Base-by-base conservation (phyloP, 768 basidiomycete genomes). In the Termitomyces bulborhizus region DNA sequence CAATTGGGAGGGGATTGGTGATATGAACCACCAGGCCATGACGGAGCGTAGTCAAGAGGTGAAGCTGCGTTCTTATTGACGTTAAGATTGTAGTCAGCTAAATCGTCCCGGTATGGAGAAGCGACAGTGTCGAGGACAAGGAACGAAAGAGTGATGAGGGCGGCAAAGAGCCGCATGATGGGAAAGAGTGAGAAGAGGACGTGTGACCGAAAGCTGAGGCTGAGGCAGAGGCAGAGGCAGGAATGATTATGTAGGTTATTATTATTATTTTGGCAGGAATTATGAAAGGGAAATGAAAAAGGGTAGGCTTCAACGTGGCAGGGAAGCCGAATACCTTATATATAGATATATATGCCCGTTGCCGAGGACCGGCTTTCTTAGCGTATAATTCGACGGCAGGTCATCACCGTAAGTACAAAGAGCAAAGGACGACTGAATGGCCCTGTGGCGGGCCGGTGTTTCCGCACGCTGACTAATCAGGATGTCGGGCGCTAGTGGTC, bases 1-100 rank as follows among this genome's bases (percentile, higher is more conserved):
- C 94, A 97, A 69, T 97, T 97, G 13, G 60, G 45, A 0, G 94
- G 94, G 0, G 92, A 94, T 0, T 81, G 77, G 0, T 83, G 88
- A 69, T 95, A 94, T 8, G 79, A 84, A 1, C 72, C 72, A 61
- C 83, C 88, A 2, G 77, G 69, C 40, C 88, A 81, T 52, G 74
- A 72, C 3, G 88, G 69, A 51, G 72, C 66, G 66, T 94, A 94
- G 34, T 93, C 77, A 16, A 84, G 66, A 4, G 85, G 81, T 52
- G 77, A 75, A 53, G 80, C 73, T 12, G 91, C 88, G 68, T 84
- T 75, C 68, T 87, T 74, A 71, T 90, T 91, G 63, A 76, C 62
- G 69, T 94, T 93, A 68, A 93, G 70, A 67, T 94, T 93, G 74
- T 85, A 92, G 62, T 81, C 74, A 39, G 73, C 71, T 59, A 91